Evolutionary conservation across 345 rosid genomes (phyloP).

Genomic region (Chamaenerion angustifolium): DNA sequence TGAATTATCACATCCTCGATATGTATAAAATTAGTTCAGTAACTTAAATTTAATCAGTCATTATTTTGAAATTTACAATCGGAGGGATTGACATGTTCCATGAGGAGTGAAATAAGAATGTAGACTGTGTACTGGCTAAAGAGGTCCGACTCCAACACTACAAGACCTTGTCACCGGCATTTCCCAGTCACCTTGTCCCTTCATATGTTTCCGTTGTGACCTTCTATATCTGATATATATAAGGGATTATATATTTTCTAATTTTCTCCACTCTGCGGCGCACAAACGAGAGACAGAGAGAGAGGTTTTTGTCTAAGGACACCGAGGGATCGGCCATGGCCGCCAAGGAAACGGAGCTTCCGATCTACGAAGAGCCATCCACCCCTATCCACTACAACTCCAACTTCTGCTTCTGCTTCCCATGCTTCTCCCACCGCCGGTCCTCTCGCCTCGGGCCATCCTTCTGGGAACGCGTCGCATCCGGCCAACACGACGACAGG

Average conservation of each 20-base stretch:
- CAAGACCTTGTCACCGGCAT: constrained; percentile 3
- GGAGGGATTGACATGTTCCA: too few species aligned
- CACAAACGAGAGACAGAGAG: not conserved
- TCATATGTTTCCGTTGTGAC: not conserved
- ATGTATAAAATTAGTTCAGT: too few species aligned
- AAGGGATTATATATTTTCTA: too few species aligned
- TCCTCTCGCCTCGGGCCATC: constrained; percentile 25
- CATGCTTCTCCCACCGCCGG: constrained; percentile 21
- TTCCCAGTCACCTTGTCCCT: constrained; percentile 6
- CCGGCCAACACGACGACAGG: constrained; percentile 13
- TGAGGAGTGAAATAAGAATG: too few species aligned
- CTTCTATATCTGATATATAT: too few species aligned
- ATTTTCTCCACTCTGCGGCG: not conserved
- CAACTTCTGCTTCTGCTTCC: constrained; percentile 53
- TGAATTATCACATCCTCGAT: too few species aligned
- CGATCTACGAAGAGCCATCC: constrained; percentile 11
- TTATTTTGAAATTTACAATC: too few species aligned
- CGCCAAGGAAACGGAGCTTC: not conserved
- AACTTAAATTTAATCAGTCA: too few species aligned
- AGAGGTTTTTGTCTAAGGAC: not conserved
- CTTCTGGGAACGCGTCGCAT: constrained; percentile 45
- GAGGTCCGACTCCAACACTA: too few species aligned
- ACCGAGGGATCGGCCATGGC: constrained; percentile 5
- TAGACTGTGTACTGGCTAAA: too few species aligned
- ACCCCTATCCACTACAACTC: constrained; percentile 9